Percentiles rank a stretch among this genome's conserved stretches.
phyloP scores from a whole-genome alignment of 2,329 filamentous ascomycete species.

The Colletotrichum scovillei region DNA sequence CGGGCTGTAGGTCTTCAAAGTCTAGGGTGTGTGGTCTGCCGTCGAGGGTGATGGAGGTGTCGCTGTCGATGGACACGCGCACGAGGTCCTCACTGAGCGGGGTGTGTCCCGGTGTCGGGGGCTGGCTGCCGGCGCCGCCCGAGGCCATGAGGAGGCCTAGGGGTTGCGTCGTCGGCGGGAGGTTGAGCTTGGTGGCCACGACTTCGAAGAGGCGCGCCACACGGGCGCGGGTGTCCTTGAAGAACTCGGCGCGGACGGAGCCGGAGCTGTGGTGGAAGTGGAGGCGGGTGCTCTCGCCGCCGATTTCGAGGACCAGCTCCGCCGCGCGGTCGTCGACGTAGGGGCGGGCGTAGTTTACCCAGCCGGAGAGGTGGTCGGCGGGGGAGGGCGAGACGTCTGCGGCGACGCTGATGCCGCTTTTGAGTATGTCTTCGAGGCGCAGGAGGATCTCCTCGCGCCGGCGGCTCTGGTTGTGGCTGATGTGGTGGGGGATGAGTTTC shows the following conservation, averaged over 20 bases:
- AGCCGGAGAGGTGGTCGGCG: conserved; percentile 52
- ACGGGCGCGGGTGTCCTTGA: conserved; percentile 75
- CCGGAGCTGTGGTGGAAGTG: conserved; percentile 52
- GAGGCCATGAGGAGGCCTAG: conserved; percentile 75
- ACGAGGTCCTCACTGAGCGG: conserved; percentile 78
- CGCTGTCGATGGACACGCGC: conserved; percentile 69
- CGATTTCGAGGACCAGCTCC: conserved; percentile 85
- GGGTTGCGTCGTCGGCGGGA: conserved; percentile 69
- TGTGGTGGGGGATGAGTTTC: conserved; percentile 80
- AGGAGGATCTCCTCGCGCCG: conserved; percentile 80
- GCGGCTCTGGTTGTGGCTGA: conserved; percentile 79
- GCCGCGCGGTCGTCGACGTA: conserved; percentile 81
- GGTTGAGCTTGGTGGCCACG: conserved; percentile 81
- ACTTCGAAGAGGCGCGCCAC: conserved; percentile 82
- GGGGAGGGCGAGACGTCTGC: conserved; percentile 53
- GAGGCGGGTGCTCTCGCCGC: conserved; percentile 71
- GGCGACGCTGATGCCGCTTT: conserved; percentile 80
- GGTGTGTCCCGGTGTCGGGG: conserved; percentile 75
- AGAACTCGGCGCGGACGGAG: conserved; percentile 74
- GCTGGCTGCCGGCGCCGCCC: conserved; percentile 70
- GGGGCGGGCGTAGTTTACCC: conserved; percentile 85
- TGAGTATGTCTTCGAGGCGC: conserved; percentile 86
- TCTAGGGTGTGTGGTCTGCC: conserved; percentile 58
- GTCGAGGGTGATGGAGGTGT: conserved; percentile 70
- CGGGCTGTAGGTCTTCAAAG: conserved; percentile 34